A percentile compares a stretch with the other conserved stretches of the same genome.
Conservation (phyloP, 2,329 filamentous ascomycete species). For the Bipolaris victoriae region DNA sequence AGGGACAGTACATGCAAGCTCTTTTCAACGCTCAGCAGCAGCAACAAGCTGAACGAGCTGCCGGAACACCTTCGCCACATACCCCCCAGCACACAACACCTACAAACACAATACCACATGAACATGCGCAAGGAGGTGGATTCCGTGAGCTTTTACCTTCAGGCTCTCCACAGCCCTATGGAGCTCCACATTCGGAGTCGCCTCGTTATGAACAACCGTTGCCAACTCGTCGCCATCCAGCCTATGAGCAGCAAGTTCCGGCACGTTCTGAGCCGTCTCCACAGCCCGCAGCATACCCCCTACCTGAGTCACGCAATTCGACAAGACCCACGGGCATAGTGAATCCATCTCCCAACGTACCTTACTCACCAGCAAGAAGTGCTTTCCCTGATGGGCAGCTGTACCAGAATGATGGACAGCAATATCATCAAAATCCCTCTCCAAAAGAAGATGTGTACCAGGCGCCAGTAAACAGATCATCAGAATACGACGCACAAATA, state of each 20-base stretch:
- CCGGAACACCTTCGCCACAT: constrained; percentile 41
- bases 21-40: constrained; percentile 43
- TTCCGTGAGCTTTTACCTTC: constrained; percentile 46
- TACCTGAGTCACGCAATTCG: constrained; percentile 35
- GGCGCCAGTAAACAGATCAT: constrained; percentile 10
- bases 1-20: constrained; percentile 45
- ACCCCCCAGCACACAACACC: constrained; percentile 30
- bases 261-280: constrained; percentile 26
- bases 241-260: constrained; percentile 31
- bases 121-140: constrained; percentile 31
- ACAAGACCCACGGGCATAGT: constrained; percentile 26
- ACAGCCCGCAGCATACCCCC: constrained; percentile 35
- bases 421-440: constrained; percentile 19
- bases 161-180: constrained; percentile 37
- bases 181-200: constrained; percentile 20
- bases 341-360: constrained; percentile 35
- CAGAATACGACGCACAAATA: constrained; percentile 30
- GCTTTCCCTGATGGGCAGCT: constrained; percentile 14
- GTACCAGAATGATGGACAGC: constrained; percentile 18
- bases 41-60: constrained; percentile 38
- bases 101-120: constrained; percentile 15
- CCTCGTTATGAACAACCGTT: constrained; percentile 16
- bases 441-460: constrained; percentile 14
- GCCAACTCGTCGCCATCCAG: constrained; percentile 15
- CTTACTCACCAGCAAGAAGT: constrained; percentile 31